Conservation (phyloP, 352 stramenopile genomes). For the Phytophthora podocarpi region DNA sequence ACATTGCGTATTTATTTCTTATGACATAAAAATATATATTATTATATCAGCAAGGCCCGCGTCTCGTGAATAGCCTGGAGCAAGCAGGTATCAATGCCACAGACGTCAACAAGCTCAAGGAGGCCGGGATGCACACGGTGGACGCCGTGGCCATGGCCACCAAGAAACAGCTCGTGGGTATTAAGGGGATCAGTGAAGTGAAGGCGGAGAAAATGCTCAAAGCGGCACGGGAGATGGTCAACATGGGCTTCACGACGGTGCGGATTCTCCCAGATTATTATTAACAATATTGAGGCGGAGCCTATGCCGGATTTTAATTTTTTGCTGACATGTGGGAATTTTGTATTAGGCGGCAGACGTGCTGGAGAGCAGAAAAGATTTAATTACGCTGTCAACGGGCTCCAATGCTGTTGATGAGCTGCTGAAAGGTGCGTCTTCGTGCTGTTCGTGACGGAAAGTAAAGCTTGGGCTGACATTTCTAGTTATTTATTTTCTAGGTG, state of each 20-base stretch:
- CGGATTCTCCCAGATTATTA: conserved; percentile 6
- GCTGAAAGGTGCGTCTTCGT: conserved; percentile 65
- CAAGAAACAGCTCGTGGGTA: conserved; percentile 95
- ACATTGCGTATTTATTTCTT: conserved; percentile 13
- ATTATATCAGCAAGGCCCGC: conserved; percentile 62
- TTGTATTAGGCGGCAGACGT: conserved; percentile 82
- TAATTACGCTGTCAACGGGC: conserved; percentile 95
- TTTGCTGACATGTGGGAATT: not conserved
- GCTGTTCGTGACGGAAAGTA: too few species aligned
- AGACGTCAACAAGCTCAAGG: conserved; percentile 98
- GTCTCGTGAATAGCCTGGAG: conserved; percentile 92
- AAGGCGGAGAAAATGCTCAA: conserved; percentile 99
- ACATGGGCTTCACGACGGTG: conserved; percentile 99
- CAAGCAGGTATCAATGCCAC: conserved; percentile 96
- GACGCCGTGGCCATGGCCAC: conserved; percentile 98
- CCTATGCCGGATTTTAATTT: conserved; percentile 10
- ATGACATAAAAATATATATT: not conserved
- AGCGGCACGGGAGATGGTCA: conserved; percentile 96
- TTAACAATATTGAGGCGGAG: not conserved
- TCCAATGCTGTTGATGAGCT: conserved; percentile 91
- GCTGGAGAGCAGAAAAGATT: conserved; percentile 87
- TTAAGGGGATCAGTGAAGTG: conserved; percentile 99
- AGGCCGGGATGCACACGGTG: conserved; percentile 97
- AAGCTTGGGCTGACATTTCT: not conserved
- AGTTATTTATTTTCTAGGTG: conserved; percentile 68